Evolutionary conservation across 2,329 filamentous ascomycete genomes (phyloP).

Genomic region (Cytospora chrysosperma): DNA sequence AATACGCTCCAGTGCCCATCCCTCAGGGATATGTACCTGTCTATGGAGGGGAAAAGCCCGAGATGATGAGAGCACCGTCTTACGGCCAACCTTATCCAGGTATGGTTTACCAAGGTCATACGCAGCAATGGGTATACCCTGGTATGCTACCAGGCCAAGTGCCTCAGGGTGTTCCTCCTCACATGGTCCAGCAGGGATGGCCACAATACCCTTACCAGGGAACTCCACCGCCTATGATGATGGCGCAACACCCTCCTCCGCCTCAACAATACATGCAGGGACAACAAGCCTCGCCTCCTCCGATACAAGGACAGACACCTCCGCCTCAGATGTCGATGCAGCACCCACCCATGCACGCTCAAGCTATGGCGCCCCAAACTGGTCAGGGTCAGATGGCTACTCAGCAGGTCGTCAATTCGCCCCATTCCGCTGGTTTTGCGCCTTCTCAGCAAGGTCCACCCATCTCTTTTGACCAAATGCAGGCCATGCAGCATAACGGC

Average conservation of each 20-base stretch:
- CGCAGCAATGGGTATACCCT: constrained; percentile 19
- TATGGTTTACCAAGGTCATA: constrained; percentile 23
- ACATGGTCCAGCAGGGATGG: constrained; percentile 19
- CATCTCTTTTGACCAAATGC: background rate
- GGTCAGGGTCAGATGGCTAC: background rate
- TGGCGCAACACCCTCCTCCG: constrained; percentile 15
- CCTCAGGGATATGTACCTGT: constrained; percentile 38
- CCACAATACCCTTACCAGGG: constrained; percentile 22
- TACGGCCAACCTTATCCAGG: constrained; percentile 25
- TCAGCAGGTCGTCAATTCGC: constrained; percentile 9
- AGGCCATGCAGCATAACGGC: background rate
- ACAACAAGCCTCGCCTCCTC: constrained; percentile 10
- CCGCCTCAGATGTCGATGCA: constrained; percentile 11
- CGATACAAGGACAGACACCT: constrained; percentile 9
- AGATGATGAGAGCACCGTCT: constrained; percentile 20
- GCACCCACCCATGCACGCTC: background rate
- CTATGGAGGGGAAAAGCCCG: constrained; percentile 38
- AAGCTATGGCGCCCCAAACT: background rate
- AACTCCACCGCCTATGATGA: constrained; percentile 17
- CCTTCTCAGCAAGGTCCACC: constrained; percentile 9
- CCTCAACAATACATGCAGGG: constrained; percentile 21
- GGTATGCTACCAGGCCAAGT: constrained; percentile 18
- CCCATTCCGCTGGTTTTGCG: background rate
- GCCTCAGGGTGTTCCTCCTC: constrained; percentile 10
- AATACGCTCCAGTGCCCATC: constrained; percentile 40